Base-by-base conservation (phyloP, 2,329 filamentous ascomycete genomes). In the Exophiala xenobiotica region DNA sequence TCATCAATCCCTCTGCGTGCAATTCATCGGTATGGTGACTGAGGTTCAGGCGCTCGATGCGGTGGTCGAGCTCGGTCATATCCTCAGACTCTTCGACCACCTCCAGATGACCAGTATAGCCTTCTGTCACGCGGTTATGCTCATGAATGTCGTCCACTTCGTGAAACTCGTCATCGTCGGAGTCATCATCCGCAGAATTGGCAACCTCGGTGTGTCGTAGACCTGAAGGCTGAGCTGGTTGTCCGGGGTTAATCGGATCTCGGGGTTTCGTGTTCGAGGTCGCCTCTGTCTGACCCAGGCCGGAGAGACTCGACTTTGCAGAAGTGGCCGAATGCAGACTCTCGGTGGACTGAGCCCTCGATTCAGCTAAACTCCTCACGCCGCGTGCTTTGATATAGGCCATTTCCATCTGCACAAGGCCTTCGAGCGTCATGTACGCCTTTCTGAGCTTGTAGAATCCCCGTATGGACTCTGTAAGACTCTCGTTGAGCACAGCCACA, bases 361-460 rank as follows among this genome's bases (percentile, higher is more conserved):
- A 56, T 27, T 29, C 38, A 39, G 38, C 56, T 24, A 54, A 45
- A 23, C 43, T 56, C 23, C 48, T 53, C 3, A 41, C 40, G 12
- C 43, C 40, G 14, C 54, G 45, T 23, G 20, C 41, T 41, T 63
- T 63, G 49, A 82, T 63, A 54, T 78, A 83, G 54, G 78, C 82
- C 19, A 79, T 79, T 70, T 96, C 91, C 26, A 85, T 80, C 54
- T 87, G 80, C 65, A 91, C 78, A 49, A 99, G 88, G 7, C 78
- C 78, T 63, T 96, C 87, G 3, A 99, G 75, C 0, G 90, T 86
- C 31, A 90, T 74, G 64, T 88, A 97, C 0, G 92, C 92, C 67
- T 95, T 95, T 56, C 92, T 80, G 61, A 97, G 71, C 70, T 93
- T 95, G 66, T 95, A 95, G 65, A 97, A 97, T 4, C 90, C 90